Percentiles rank a stretch among this genome's conserved stretches.
phyloP scores from a whole-genome alignment of 2,329 filamentous ascomycete genomes.

The Hymenoscyphus fructigenus region DNA sequence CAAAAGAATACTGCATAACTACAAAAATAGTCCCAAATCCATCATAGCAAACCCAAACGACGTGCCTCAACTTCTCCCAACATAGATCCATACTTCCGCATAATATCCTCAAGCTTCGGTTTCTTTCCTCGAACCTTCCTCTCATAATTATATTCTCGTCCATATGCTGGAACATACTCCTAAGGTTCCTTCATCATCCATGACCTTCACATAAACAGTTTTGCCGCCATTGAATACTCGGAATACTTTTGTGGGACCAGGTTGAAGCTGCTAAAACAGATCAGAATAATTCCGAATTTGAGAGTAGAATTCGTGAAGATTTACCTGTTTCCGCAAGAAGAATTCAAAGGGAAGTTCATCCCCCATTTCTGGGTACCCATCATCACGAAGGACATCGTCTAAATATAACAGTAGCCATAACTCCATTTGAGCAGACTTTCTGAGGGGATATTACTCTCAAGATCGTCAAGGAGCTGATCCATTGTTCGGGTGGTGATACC shows the following conservation, averaged over 20 bases:
- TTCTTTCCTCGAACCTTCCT: slow-evolving; percentile 7
- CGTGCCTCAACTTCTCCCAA: too few relatives aligned
- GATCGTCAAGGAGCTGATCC: slow-evolving; percentile 2
- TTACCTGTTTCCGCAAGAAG: background rate
- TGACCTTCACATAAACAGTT: slow-evolving; percentile 11
- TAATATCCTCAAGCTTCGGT: background rate
- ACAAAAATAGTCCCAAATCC: too few relatives aligned
- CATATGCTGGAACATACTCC: slow-evolving; percentile 5
- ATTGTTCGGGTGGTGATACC: slow-evolving; percentile 9
- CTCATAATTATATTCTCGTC: background rate
- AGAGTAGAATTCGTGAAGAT: background rate
- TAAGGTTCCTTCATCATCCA: slow-evolving; percentile 12
- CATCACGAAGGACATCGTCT: background rate
- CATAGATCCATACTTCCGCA: too few relatives aligned
- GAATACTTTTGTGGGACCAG: background rate
- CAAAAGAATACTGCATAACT: too few relatives aligned
- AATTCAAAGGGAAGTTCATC: background rate
- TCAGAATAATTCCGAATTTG: background rate
- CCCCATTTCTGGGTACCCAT: background rate
- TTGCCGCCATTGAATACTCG: slow-evolving; percentile 5
- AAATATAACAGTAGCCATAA: background rate
- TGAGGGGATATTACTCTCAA: background rate
- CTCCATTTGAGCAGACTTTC: background rate
- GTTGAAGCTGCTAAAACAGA: background rate
- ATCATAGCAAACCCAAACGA: too few relatives aligned